Evolutionary conservation across 225 moss, liverwort and hornwort genomes (phyloP).

Genomic region (Sphagnum tenellum): DNA sequence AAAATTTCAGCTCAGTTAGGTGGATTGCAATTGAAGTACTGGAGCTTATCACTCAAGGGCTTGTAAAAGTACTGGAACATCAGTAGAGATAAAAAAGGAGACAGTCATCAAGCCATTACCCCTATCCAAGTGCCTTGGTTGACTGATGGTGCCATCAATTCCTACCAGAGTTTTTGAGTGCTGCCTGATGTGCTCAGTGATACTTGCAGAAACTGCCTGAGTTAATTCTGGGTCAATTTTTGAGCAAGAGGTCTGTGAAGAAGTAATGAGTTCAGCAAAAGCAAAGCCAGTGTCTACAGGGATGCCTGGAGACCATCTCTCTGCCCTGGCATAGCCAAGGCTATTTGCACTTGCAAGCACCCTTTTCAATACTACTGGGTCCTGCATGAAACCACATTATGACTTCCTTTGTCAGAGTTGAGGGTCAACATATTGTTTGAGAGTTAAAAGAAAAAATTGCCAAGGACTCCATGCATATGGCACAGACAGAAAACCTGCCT

Average conservation of each 20-base stretch:
- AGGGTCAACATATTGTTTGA: not conserved
- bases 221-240: not conserved
- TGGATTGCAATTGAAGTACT: too few relatives aligned
- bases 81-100: not conserved
- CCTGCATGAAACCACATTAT: constrained; percentile 29
- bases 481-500: too few relatives aligned
- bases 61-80: too few relatives aligned
- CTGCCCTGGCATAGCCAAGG: constrained; percentile 86
- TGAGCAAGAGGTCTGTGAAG: not conserved
- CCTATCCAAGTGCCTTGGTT: constrained; percentile 15
- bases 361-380: constrained; percentile 48
- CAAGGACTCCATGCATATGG: too few relatives aligned
- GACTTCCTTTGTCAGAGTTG: not conserved
- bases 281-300: constrained; percentile 23
- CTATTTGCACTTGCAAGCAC: constrained; percentile 65
- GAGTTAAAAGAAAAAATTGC: too few relatives aligned
- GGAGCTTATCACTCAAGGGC: too few relatives aligned
- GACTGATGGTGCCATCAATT: constrained; percentile 48
- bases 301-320: constrained; percentile 80
- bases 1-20: not conserved
- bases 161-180: constrained; percentile 42
- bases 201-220: not conserved
- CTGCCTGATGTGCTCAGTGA: not conserved
- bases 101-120: constrained; percentile 16
- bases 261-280: constrained; percentile 5